phyloP scores from a whole-genome alignment of 331 rosid species.

The Acacia concinna region DNA sequence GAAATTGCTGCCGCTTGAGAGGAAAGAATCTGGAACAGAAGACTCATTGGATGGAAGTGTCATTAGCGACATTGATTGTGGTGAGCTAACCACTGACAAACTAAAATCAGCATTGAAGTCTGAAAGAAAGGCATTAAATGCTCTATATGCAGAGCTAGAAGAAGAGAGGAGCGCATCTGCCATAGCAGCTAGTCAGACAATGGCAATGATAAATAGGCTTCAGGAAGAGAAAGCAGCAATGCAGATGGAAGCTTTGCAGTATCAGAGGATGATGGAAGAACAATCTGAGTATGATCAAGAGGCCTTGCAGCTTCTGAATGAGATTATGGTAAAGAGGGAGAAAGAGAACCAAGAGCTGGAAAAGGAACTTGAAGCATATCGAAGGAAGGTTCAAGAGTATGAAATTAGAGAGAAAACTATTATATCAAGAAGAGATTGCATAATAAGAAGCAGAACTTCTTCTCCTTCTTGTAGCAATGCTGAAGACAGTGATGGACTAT shows the following conservation, averaged over 20 bases:
- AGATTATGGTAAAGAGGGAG: constrained; percentile 87
- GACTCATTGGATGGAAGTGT: constrained; percentile 85
- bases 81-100: constrained; percentile 63
- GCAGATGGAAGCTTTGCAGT: constrained; percentile 99
- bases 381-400: constrained; percentile 71
- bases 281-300: constrained; percentile 97
- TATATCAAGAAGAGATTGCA: constrained; percentile 55
- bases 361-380: constrained; percentile 70
- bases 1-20: constrained; percentile 60
- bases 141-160: constrained; percentile 79
- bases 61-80: constrained; percentile 61
- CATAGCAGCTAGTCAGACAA: constrained; percentile 87
- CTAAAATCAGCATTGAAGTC: constrained; percentile 62
- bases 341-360: constrained; percentile 85
- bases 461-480: constrained; percentile 74
- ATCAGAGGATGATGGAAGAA: constrained; percentile 98
- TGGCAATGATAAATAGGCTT: constrained; percentile 98
- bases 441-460: constrained; percentile 66
- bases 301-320: constrained; percentile 91
- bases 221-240: constrained; percentile 97
- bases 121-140: constrained; percentile 74
- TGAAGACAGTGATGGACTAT: constrained; percentile 81
- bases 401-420: constrained; percentile 69
- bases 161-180: constrained; percentile 99
- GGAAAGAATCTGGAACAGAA: constrained; percentile 74